Base-by-base conservation (phyloP, 352 stramenopile species). In the Phytopythium kandeliae region DNA sequence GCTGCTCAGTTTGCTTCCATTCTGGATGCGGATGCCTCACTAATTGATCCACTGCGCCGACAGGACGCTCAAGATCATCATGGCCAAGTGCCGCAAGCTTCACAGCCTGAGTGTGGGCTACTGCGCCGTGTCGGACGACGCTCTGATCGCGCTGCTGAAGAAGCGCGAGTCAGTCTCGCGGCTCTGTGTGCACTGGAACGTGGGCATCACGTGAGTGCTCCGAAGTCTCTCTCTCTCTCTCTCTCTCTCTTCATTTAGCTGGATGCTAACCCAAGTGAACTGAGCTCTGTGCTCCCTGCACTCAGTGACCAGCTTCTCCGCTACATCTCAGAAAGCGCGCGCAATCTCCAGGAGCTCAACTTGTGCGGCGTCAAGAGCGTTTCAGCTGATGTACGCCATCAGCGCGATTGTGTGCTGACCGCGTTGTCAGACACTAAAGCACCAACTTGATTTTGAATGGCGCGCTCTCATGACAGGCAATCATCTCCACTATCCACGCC, bases 51-150 rank as follows among this genome's bases (percentile, higher is more conserved):
- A n/a, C n/a, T n/a, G n/a, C n/a, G n/a, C n/a, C n/a, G n/a, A 42
- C 45, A 95, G 85, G 65, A 93, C 83, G 16, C 78, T 96, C 44
- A 85, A 84, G 37, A 80, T 67, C 21, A 93, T 96, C 58, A 93
- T 86, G 74, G 74, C 77, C 52, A 96, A 96, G 57, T 96, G 85
- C 65, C 74, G 82, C 28, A 94, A 96, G 63, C 74, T 96, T 22
- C 81, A 92, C 56, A 94, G 83, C 53, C 62, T 96, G 21, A 86
- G 76, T 30, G 74, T 94, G 26, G 85, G 85, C 45, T 96, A 96
- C 65, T 93, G 78, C 41, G 60, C 78, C n/a, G 72, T 96, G 35
- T 81, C 83, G 15, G 85, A 96, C 50, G 85, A 96, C 33, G 79
- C 81, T 11, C 59, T 96, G 21, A 94, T 96, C 38, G 70, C 81